Percentiles rank a stretch among this genome's conserved stretches.
Evolutionary conservation across 495 filamentous ascomycete species (phyloP).

Genomic region (Neurospora terricola): DNA sequence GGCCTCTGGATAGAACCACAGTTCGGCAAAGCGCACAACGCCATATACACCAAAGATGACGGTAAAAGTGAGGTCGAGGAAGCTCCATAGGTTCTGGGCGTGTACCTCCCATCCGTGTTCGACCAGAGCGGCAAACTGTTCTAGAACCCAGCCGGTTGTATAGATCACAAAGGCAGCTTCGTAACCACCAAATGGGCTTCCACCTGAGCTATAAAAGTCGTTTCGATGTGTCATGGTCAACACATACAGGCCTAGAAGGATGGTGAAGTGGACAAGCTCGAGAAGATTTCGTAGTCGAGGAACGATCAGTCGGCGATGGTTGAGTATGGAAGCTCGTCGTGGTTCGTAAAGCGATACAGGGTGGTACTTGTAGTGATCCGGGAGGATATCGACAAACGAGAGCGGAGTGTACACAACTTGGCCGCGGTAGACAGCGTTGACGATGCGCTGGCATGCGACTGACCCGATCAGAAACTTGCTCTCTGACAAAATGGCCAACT

Average conservation of each 20-base stretch:
- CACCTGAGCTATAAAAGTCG: conserved; percentile 28
- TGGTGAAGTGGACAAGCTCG: conserved; percentile 47
- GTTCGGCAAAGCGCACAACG: conserved; percentile 41
- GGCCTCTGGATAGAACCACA: conserved; percentile 24
- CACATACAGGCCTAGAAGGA: conserved; percentile 48
- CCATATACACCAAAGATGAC: conserved; percentile 46
- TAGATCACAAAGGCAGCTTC: conserved; percentile 49
- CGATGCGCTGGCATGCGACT: conserved; percentile 48
- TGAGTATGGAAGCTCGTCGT: conserved; percentile 45
- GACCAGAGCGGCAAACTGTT: conserved; percentile 53
- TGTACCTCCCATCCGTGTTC: conserved; percentile 61
- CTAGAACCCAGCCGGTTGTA: conserved; percentile 49
- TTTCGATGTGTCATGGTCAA: conserved; percentile 43
- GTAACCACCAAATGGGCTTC: conserved; percentile 30
- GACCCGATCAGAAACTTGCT: conserved; percentile 49
- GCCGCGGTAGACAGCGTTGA: conserved; percentile 50
- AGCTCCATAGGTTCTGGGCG: conserved; percentile 59
- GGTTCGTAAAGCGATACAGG: conserved; percentile 54
- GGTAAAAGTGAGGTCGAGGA: conserved; percentile 53
- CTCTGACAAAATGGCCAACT: conserved; percentile 54
- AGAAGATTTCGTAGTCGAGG: conserved; percentile 49
- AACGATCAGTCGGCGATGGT: conserved; percentile 57
- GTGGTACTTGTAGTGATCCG: conserved; percentile 56
- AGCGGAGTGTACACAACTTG: conserved; percentile 51
- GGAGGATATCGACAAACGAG: conserved; percentile 53